A percentile compares a stretch with the other conserved stretches of the same genome.
Conservation (phyloP, 2,329 filamentous ascomycete species). For the Pseudogymnoascus sp. region DNA sequence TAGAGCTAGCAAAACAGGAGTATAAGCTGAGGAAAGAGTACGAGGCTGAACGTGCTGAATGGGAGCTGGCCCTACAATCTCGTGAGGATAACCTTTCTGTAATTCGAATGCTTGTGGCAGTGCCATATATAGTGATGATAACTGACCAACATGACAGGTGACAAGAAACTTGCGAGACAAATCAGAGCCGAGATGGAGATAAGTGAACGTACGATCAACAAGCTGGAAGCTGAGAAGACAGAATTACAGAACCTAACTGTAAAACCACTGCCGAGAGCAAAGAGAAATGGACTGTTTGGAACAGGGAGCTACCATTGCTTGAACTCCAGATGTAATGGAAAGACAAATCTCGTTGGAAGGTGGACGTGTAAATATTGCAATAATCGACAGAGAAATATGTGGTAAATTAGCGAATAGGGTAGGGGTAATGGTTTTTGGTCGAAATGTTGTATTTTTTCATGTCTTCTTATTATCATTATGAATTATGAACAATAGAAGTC, state of each 20-base stretch:
- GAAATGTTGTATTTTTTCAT: neutral
- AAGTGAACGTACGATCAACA: neutral
- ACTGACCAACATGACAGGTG: neutral
- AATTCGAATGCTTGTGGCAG: neutral
- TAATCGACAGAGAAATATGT: neutral
- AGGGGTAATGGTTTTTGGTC: too few species aligned
- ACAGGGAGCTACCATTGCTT: neutral
- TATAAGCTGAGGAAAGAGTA: neutral
- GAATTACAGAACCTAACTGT: neutral
- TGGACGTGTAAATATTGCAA: neutral
- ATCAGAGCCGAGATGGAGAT: neutral
- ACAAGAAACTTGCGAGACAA: neutral
- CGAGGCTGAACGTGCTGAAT: neutral
- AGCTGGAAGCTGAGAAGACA: neutral
- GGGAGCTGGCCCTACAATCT: neutral
- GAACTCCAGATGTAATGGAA: neutral
- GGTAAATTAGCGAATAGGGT: neutral
- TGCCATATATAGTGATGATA: neutral
- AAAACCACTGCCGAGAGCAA: neutral
- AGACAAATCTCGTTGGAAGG: neutral
- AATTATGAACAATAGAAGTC: neutral
- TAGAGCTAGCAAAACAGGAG: neutral
- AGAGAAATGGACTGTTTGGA: neutral
- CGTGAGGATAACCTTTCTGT: neutral
- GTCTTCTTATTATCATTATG: neutral